Base-by-base conservation (phyloP, 78 protist genomes). In the Dictyostelium intermedium region DNA sequence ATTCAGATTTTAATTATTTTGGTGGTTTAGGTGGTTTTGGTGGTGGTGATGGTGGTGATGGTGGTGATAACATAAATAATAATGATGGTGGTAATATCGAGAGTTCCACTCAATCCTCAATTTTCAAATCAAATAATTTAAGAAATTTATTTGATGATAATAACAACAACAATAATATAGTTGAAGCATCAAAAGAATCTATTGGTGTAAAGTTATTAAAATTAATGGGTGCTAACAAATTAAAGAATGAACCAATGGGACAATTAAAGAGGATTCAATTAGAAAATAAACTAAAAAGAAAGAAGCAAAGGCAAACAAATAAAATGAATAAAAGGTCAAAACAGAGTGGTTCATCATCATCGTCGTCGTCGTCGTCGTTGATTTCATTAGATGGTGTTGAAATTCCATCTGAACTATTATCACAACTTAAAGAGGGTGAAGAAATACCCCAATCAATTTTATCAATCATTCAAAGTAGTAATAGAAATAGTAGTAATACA, bases 131-230 rank as follows among this genome's bases (percentile, higher is more conserved):
- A 14, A 76, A 35, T 16, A 7, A 56, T 35, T 14, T 39, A 25
- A 35, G 41, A 25, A 81, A 82, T 45, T 25, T 89, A 69, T 89
- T 80, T 69, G 35, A 81, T 10, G 61, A 77, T 23, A 53, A 37
- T 66, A 63, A 9, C 53, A 23, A 18, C 53, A 23, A 32, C 53
- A 66, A 76, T n/a, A 56, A 82, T 80, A 84, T 30, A n/a, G 39
- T 81, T 35, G 89, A 78, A 82, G 85, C 77, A 27, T 27, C 60
- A 25, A 79, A 43, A 27, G 95, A 91, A 41, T 61, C 91, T 32
- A 86, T 94, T 5, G 96, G 96, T 27, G 16, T 94, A 8, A 81
- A 89, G 18, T 43, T 94, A 60, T 61, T 94, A 20, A 84, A 91
- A 34, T 32, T 41, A 14, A 94, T 94, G 96, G 93, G 93, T 82